Conservation (phyloP, 2,329 filamentous ascomycete genomes). For the Fonsecaea pedrosoi region DNA sequence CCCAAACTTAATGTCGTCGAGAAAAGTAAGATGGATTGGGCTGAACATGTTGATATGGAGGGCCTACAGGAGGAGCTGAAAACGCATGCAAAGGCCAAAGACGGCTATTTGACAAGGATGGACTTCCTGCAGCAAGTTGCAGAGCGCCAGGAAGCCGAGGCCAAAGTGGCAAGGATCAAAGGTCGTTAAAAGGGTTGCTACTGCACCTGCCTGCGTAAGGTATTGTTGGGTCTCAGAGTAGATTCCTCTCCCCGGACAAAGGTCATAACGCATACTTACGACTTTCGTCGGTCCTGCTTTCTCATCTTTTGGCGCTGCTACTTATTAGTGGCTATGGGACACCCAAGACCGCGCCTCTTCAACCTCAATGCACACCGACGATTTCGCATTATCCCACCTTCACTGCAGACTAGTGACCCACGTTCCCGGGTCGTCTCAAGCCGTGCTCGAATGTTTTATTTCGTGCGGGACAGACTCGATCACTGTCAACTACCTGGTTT, state of each 20-base stretch:
- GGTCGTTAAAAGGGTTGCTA: conserved; percentile 29
- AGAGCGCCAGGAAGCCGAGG: conserved; percentile 62
- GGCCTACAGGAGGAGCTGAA: conserved; percentile 68
- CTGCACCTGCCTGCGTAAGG: not conserved
- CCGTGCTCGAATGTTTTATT: not conserved
- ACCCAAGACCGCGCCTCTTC: not conserved
- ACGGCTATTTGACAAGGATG: conserved; percentile 66
- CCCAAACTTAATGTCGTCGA: conserved; percentile 71
- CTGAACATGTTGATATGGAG: conserved; percentile 66
- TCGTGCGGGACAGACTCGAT: not conserved
- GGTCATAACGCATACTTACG: not conserved
- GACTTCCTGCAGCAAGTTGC: conserved; percentile 68
- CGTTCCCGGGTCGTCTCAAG: not conserved
- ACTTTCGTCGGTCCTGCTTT: not conserved
- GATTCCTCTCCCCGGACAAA: not conserved
- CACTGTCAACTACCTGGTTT: not conserved
- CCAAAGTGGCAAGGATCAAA: conserved; percentile 58
- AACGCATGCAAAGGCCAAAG: conserved; percentile 66
- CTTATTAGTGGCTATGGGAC: not conserved
- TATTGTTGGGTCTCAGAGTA: not conserved
- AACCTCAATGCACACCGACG: not conserved
- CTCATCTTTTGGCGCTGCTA: not conserved
- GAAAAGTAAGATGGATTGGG: conserved; percentile 71
- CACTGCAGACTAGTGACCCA: not conserved
- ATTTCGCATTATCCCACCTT: not conserved